Base-by-base conservation (phyloP, 164 flowering plant species). In the Vitis rupestris region DNA sequence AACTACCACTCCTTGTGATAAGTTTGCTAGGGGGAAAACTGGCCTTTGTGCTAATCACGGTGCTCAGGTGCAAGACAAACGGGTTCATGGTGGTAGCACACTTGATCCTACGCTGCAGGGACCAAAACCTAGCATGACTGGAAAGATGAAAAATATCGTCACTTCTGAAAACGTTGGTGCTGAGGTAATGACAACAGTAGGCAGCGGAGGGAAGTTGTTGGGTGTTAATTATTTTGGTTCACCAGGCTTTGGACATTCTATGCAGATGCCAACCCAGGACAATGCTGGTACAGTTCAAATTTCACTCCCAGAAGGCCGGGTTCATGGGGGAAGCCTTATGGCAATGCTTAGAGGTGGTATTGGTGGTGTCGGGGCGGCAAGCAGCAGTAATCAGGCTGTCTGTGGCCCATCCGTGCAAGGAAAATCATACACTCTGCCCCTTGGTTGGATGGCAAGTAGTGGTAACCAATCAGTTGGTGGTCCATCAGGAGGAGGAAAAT, bases 1-100 rank as follows among this genome's bases (percentile, higher is more conserved):
- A 52, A 29, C 52, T 51, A 67, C 44, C 7, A 3, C 49, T 55
- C 89, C 90, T 11, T 94, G 98, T 59, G 85, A 87, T 64, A 82
- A 89, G 49, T 94, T 94, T 75, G 94, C 94, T 0, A 84, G 93
- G 70, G 98, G 99, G 6, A 91, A 87, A 76, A 81, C 86, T 19
- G 99, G 97, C 48, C 87, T 92, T 10, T 91, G 97, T 76, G 86
- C 87, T 37, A 85, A 90, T 15, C 98, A 92, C 62, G 81, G 82
- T 82, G 90, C 93, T 16, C 74, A 85, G 61, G 91, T 88, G 63
- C 90, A 83, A 56, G 97, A 94, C 78, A 88, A 76, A 71, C 84
- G 97, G 68, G 96, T 94, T 16, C 98, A 94, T 80, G 99, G 99
- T 10, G 99, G 90, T 61, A 84, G 80, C 55, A 87, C 90, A n/a